These are phyloP conservation scores for Mycena kentingensis DNA, from an alignment of 768 basidiomycete species.

Conservation along the genomic window DNA sequence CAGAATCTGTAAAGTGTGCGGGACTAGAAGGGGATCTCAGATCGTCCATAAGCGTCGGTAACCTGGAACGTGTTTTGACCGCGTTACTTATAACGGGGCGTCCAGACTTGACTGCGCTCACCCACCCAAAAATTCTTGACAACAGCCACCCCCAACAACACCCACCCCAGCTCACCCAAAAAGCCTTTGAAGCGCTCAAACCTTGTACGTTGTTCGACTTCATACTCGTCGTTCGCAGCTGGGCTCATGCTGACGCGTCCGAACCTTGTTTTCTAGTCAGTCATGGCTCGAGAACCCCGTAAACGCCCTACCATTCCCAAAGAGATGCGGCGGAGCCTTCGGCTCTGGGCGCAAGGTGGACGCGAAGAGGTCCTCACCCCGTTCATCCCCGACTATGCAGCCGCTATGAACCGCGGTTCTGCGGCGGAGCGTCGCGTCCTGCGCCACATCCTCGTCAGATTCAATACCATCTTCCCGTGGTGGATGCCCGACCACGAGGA, in stretches of 20 bases:
- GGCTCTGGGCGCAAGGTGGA: conserved; percentile 5
- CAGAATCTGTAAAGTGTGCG: too few relatives aligned
- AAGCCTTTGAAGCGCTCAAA: too few relatives aligned
- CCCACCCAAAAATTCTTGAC: too few relatives aligned
- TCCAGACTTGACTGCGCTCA: too few relatives aligned
- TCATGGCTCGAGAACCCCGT: neutral
- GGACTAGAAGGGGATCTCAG: too few relatives aligned
- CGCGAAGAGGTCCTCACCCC: neutral
- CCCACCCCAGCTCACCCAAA: too few relatives aligned
- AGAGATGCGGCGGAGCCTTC: neutral
- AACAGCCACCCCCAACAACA: too few relatives aligned
- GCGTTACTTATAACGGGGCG: too few relatives aligned
- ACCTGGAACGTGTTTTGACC: too few relatives aligned
- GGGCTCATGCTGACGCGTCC: too few relatives aligned
- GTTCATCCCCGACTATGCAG: neutral
- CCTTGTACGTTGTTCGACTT: too few relatives aligned
- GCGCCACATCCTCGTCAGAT: neutral
- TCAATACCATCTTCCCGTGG: neutral
- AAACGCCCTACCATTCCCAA: neutral
- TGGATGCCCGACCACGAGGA: neutral
- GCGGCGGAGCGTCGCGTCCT: neutral
- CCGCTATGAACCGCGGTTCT: neutral
- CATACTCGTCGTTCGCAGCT: neutral
- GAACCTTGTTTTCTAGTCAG: neutral
- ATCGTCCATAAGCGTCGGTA: too few relatives aligned